A percentile compares a stretch with the other conserved stretches of the same genome.
phyloP scores from a whole-genome alignment of 768 basidiomycete species.

The Candolleomyces eurysporus region DNA sequence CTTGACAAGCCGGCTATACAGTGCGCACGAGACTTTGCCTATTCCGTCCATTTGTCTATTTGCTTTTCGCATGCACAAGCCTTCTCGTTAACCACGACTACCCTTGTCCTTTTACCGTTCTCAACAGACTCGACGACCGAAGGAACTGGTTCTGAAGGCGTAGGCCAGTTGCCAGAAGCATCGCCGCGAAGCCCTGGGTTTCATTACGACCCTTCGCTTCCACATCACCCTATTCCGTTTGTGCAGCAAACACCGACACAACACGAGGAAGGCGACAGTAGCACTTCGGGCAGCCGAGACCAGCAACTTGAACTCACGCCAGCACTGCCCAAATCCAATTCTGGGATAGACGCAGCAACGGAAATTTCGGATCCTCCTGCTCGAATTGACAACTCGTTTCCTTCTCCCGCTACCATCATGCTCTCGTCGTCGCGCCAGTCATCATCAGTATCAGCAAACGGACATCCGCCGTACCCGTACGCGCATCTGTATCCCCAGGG shows the following conservation, averaged over 20 bases:
- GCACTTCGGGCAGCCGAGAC: not conserved
- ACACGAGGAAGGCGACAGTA: not conserved
- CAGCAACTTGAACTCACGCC: not conserved
- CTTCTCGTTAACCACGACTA: not conserved
- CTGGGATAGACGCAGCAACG: not conserved
- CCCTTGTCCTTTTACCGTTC: not conserved
- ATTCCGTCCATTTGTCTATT: not conserved
- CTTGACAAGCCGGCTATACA: not conserved
- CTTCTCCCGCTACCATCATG: not conserved
- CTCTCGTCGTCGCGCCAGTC: slow-evolving; percentile 1
- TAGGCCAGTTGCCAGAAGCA: not conserved
- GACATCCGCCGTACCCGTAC: slow-evolving; percentile 7
- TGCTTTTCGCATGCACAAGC: not conserved
- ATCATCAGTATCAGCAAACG: not conserved
- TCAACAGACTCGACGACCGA: not conserved
- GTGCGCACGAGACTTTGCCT: not conserved
- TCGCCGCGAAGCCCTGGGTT: not conserved
- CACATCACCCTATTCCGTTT: not conserved
- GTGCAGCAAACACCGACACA: not conserved
- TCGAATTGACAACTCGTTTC: not conserved
- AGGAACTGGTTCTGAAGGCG: not conserved
- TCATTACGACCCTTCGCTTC: not conserved
- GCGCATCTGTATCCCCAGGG: slow-evolving; percentile 5
- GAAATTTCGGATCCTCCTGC: not conserved
- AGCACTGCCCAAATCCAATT: not conserved